A percentile compares a stretch with the other conserved stretches of the same genome.
Evolutionary conservation across 2,329 filamentous ascomycete species (phyloP).

Genomic region (Spiromastix sp.): DNA sequence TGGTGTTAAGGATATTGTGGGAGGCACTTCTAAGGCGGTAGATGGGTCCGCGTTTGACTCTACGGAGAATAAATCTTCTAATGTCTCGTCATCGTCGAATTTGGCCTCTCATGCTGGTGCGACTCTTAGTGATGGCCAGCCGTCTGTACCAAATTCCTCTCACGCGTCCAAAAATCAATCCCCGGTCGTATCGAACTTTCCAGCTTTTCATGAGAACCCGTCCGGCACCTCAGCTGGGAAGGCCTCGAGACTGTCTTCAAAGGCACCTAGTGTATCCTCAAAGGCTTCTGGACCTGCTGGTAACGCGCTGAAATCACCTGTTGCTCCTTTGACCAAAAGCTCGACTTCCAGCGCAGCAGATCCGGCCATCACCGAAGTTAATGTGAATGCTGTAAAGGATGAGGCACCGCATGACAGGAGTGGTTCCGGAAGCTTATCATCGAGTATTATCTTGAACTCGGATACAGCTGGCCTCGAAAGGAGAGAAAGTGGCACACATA

Average conservation of each 20-base stretch:
- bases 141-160: slow-evolving; percentile 21
- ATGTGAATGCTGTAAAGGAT: slow-evolving; percentile 28
- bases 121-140: slow-evolving; percentile 11
- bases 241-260: slow-evolving; percentile 30
- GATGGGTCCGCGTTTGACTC: slow-evolving; percentile 19
- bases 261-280: slow-evolving; percentile 31
- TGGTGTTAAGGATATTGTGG: slow-evolving; percentile 47
- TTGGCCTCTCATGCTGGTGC: slow-evolving; percentile 9
- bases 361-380: slow-evolving; percentile 36
- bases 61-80: slow-evolving; percentile 17
- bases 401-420: slow-evolving; percentile 19
- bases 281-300: slow-evolving; percentile 30
- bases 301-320: slow-evolving; percentile 27
- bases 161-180: slow-evolving; percentile 29
- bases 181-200: slow-evolving; percentile 22
- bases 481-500: slow-evolving; percentile 20
- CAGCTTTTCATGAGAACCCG: slow-evolving; percentile 19
- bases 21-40: slow-evolving; percentile 22
- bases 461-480: slow-evolving; percentile 21
- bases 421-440: slow-evolving; percentile 22
- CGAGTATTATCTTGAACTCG: slow-evolving; percentile 20
- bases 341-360: slow-evolving; percentile 29
- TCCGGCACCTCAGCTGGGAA: slow-evolving; percentile 17
- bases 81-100: slow-evolving; percentile 19
- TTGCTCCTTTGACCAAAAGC: slow-evolving; percentile 26